Evolutionary conservation across 148 eudicot genomes (phyloP), one percentile per base, ranked within the genome.

Genomic region (Chenopodium berlandieri): DNA sequence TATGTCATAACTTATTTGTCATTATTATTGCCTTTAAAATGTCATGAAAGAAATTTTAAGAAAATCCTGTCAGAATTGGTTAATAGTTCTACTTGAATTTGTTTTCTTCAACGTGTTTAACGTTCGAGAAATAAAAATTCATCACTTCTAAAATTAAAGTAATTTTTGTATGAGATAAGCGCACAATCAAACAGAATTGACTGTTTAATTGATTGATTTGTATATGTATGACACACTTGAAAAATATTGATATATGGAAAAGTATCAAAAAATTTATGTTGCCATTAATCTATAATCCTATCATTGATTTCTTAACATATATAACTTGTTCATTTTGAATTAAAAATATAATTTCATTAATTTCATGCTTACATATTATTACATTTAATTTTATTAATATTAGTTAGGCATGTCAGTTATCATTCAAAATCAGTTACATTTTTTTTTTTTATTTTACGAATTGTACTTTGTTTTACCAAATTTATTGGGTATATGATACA

Each of bases 51-150:
- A 3, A 19, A 62, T 4, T 62, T 19, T 62, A 9, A 62, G 17
- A 32, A 31, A 13, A 16, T 34, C 23, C 58, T 79, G 76, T 71
- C 82, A 23, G 56, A 14, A 71, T 56, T 58, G 30, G 46, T 71
- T n/a, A 30, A 56, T 44, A 23, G 37, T 71, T 7, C 56, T 34
- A 5, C 13, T 20, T 32, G 75, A 12, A 17, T 32, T 69, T 69
- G 48, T 52, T 52, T 37, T 37, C 7, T 37, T 23, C 69, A 56
- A 56, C 9, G 76, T 79, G 82, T 64, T n/a, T 7, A n/a, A n/a
- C 30, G 22, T 37, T 37, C 5, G 3, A 1, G 10, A 48, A 48
- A 48, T 37, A 9, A 48, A 48, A 48, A 48, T 9, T 2, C 54
- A 48, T 10, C 14, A 48, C 54, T 10, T 10, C 11, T 48, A 48